Conservation (phyloP, 352 stramenopile species). For the Pythium aristosporum region DNA sequence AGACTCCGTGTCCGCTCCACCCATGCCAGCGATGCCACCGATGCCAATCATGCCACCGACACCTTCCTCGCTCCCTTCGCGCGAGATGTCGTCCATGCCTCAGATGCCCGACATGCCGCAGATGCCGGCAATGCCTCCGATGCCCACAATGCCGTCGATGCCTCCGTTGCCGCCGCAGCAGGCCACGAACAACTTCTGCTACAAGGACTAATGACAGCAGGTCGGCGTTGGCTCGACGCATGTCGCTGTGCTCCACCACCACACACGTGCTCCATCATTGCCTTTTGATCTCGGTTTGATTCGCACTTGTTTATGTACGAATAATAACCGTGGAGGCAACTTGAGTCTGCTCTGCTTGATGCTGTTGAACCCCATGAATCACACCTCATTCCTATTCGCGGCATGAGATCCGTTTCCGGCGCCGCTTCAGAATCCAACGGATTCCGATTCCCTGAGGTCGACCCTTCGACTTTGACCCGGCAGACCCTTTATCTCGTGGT, state of each 20-base stretch:
- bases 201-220: background rate
- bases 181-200: background rate
- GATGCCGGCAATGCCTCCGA: slow-evolving; percentile 1
- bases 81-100: background rate
- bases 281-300: no score
- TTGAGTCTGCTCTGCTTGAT: no score
- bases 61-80: background rate
- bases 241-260: no score
- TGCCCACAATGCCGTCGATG: background rate
- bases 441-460: background rate
- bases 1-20: background rate
- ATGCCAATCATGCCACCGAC: background rate
- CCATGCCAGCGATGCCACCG: background rate
- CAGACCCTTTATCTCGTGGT: background rate
- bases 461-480: background rate
- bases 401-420: no score
- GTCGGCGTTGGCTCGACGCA: background rate
- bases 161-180: background rate
- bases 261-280: no score
- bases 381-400: no score
- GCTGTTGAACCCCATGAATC: no score
- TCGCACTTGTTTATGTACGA: no score
- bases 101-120: background rate
- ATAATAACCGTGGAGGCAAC: no score
- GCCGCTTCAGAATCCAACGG: background rate